Evolutionary conservation across 768 basidiomycete genomes (phyloP).

Genomic region (Chalciporus chontae): DNA sequence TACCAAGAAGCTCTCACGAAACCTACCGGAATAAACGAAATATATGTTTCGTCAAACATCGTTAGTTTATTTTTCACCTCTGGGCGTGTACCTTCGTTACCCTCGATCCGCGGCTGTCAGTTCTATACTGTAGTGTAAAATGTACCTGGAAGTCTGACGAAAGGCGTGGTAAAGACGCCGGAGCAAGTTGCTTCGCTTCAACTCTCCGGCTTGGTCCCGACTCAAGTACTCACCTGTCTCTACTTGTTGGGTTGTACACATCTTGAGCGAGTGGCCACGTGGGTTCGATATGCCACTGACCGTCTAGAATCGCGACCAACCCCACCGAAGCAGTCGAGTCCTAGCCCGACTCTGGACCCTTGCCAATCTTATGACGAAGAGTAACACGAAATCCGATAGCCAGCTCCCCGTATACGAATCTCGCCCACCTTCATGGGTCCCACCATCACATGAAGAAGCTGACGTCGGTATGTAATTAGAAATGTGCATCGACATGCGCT

Average conservation of each 20-base stretch:
- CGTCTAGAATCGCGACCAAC: background rate
- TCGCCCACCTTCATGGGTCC: conserved; percentile 72
- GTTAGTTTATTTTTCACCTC: too few species aligned
- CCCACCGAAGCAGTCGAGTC: background rate
- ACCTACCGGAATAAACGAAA: too few species aligned
- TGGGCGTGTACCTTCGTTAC: too few species aligned
- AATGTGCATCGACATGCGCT: background rate
- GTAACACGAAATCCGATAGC: conserved; percentile 22
- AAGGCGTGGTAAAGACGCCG: background rate
- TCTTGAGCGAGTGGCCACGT: conserved; percentile 74
- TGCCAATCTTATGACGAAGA: conserved; percentile 19
- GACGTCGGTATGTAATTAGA: conserved; percentile 55
- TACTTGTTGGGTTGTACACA: conserved; percentile 64
- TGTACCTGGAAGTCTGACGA: background rate
- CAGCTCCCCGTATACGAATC: conserved; percentile 56
- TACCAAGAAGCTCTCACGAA: too few species aligned
- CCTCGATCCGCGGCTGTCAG: too few species aligned
- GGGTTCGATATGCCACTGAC: conserved; percentile 45
- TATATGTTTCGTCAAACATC: too few species aligned
- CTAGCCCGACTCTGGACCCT: background rate
- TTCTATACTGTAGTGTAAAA: too few species aligned
- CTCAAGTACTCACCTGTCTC: background rate
- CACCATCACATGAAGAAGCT: conserved; percentile 58
- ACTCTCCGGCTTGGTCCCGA: background rate
- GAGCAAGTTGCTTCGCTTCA: background rate